Percentiles rank a stretch among this genome's conserved stretches.
Evolutionary conservation across 2,329 filamentous ascomycete species (phyloP).

Genomic region (Polytolypa hystricis): DNA sequence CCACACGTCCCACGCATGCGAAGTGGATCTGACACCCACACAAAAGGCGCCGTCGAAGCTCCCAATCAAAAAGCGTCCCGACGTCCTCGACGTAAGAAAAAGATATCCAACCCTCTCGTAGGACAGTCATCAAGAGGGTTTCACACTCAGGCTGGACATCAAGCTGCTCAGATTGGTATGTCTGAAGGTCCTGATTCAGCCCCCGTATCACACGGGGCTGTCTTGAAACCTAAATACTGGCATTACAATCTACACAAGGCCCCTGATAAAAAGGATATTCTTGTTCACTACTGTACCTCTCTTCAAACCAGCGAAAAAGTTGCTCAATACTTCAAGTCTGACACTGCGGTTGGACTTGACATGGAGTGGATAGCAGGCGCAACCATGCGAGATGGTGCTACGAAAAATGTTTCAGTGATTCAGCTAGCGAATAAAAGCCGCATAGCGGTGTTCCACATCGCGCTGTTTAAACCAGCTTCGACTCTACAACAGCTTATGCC

Average conservation of each 20-base stretch:
- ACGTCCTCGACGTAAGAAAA: no score
- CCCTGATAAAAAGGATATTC: conserved; percentile 43
- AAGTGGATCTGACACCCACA: no score
- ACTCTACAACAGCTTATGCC: conserved; percentile 48
- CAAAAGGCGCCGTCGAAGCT: no score
- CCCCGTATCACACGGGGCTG: no score
- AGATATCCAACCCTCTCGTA: no score
- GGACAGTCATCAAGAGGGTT: no score
- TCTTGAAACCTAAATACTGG: conserved; percentile 1
- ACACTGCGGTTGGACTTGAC: conserved; percentile 74
- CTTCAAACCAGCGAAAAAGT: conserved; percentile 56
- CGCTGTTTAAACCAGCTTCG: conserved; percentile 43
- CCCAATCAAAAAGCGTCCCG: no score
- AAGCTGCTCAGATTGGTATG: no score
- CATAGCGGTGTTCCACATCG: conserved; percentile 73
- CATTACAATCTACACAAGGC: conserved; percentile 31
- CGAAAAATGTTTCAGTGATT: conserved; percentile 66
- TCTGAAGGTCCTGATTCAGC: no score
- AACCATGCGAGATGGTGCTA: conserved; percentile 38
- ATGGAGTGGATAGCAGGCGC: conserved; percentile 65
- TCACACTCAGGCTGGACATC: no score
- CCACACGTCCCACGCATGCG: no score
- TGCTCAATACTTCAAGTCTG: conserved; percentile 52
- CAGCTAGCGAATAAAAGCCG: conserved; percentile 69
- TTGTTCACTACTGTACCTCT: conserved; percentile 67